phyloP scores from a whole-genome alignment of 106 monocot species.

The Iris macrosiphon region DNA sequence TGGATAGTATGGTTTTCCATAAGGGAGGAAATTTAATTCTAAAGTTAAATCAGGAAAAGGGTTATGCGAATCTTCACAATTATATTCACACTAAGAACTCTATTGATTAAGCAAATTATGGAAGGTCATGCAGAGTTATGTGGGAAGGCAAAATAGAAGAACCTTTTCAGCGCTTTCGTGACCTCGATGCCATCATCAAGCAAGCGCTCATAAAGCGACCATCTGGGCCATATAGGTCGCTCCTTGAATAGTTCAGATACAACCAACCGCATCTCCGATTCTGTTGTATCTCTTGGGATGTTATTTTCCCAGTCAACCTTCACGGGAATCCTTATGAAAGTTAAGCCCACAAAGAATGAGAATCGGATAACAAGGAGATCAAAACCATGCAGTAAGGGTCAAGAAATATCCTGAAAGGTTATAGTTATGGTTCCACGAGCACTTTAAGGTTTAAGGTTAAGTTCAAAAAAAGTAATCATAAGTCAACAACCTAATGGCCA shows the following conservation, averaged over 20 bases:
- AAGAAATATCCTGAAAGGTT: background rate
- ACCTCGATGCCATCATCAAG: slow-evolving; percentile 58
- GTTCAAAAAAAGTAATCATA: too few species aligned
- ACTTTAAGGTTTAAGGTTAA: background rate
- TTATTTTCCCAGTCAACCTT: slow-evolving; percentile 82
- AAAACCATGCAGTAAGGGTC: background rate
- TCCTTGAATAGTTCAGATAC: slow-evolving; percentile 79
- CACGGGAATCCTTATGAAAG: slow-evolving; percentile 46
- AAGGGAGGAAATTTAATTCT: too few species aligned
- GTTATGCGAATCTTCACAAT: too few species aligned
- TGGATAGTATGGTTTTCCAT: too few species aligned
- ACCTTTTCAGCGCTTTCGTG: slow-evolving; percentile 67
- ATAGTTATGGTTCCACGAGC: background rate
- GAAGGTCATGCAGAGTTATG: too few species aligned
- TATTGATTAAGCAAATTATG: too few species aligned
- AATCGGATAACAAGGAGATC: background rate
- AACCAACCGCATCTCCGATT: slow-evolving; percentile 72
- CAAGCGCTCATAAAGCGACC: slow-evolving; percentile 64
- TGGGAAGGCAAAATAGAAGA: background rate
- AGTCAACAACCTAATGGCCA: too few species aligned
- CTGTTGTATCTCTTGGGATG: slow-evolving; percentile 47
- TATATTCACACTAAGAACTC: too few species aligned
- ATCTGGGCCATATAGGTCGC: slow-evolving; percentile 81
- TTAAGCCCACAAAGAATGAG: slow-evolving; percentile 41
- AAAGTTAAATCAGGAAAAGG: too few species aligned